A percentile compares a stretch with the other conserved stretches of the same genome.
These are phyloP conservation scores for Fistulinella prunicolor DNA, from an alignment of 768 basidiomycete genomes.

Conservation along the genomic window DNA sequence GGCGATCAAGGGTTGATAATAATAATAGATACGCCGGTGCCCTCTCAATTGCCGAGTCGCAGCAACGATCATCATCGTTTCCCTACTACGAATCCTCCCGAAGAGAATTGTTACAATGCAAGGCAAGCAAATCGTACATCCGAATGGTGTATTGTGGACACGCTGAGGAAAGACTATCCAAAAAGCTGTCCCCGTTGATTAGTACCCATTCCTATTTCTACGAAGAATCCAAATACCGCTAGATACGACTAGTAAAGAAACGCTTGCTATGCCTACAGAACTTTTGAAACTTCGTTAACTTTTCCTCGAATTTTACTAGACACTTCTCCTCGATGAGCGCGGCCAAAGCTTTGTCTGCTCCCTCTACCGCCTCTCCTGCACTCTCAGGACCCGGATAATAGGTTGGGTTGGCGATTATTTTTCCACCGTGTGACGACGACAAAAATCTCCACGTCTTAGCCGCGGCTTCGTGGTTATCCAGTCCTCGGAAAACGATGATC, in stretches of 20 bases:
- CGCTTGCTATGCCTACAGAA: slow-evolving; percentile 15
- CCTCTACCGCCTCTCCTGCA: slow-evolving; percentile 13
- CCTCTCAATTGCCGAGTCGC: too few species aligned
- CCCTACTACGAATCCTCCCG: too few species aligned
- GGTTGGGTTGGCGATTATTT: slow-evolving; percentile 19
- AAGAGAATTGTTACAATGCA: too few species aligned
- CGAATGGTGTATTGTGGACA: too few species aligned
- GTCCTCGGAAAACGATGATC: slow-evolving; percentile 22
- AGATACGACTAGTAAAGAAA: slow-evolving; percentile 13
- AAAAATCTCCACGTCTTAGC: slow-evolving; percentile 12
- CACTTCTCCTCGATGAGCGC: slow-evolving; percentile 22
- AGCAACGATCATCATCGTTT: too few species aligned
- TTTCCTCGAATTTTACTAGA: slow-evolving; percentile 15
- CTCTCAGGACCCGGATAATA: slow-evolving; percentile 16
- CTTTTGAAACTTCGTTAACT: slow-evolving; percentile 19
- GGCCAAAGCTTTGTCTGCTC: slow-evolving; percentile 16
- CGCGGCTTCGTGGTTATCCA: slow-evolving; percentile 15
- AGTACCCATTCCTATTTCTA: neutral
- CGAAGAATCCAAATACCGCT: neutral
- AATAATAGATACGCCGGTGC: too few species aligned
- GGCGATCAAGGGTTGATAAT: too few species aligned
- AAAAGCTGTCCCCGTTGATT: neutral
- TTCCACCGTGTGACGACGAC: slow-evolving; percentile 9
- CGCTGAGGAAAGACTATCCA: neutral
- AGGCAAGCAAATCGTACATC: too few species aligned